A percentile compares a stretch with the other conserved stretches of the same genome.
These are phyloP conservation scores for Pseudopyricularia javanii DNA, from an alignment of 2,329 filamentous ascomycete species.

Conservation along the genomic window DNA sequence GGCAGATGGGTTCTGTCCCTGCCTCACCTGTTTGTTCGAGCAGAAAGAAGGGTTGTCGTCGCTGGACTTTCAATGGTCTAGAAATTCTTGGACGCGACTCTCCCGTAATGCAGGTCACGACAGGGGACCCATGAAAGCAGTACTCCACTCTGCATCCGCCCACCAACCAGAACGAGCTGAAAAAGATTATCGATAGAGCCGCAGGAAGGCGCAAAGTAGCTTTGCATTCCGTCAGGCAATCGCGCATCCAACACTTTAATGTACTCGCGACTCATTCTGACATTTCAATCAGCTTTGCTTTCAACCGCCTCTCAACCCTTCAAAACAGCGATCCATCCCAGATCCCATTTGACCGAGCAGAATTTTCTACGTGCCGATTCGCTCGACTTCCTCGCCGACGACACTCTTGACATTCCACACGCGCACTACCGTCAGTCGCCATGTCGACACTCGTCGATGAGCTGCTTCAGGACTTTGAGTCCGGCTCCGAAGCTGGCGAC, in stretches of 20 bases:
- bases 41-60: not conserved
- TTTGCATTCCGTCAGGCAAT: not conserved
- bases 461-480: constrained; percentile 81
- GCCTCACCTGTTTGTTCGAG: too few relatives aligned
- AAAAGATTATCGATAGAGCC: not conserved
- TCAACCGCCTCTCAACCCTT: not conserved
- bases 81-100: not conserved
- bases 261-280: not conserved
- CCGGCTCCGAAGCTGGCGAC: constrained; percentile 58
- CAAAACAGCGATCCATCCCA: not conserved
- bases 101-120: not conserved
- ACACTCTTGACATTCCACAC: not conserved
- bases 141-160: not conserved
- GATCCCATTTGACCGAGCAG: not conserved
- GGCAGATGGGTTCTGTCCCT: too few relatives aligned
- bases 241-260: not conserved
- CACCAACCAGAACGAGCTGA: not conserved
- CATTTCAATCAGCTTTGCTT: not conserved
- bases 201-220: not conserved
- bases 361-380: not conserved
- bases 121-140: not conserved
- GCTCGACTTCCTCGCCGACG: not conserved
- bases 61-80: not conserved
- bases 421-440: not conserved
- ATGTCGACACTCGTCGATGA: constrained; percentile 94